Evolutionary conservation across 2,329 filamentous ascomycete genomes (phyloP).

Genomic region (Cytospora chrysosperma): DNA sequence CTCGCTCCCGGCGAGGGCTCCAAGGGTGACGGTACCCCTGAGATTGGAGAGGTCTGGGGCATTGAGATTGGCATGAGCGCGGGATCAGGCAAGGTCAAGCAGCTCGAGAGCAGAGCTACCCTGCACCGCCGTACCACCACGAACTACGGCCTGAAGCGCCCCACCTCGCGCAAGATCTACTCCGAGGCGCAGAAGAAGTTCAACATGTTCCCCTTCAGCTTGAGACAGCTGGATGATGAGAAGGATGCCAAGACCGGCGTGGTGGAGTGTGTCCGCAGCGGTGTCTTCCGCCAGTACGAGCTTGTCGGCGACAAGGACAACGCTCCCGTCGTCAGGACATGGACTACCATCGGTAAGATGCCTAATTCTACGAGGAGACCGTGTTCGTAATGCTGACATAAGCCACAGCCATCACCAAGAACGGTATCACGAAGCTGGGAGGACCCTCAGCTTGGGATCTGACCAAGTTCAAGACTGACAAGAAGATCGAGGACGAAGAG

Average conservation of each 20-base stretch:
- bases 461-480: conserved; percentile 85
- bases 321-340: conserved; percentile 77
- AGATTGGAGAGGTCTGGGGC: conserved; percentile 93
- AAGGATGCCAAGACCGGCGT: conserved; percentile 93
- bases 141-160: conserved; percentile 91
- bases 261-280: conserved; percentile 90
- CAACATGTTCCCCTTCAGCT: conserved; percentile 94
- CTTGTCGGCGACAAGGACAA: conserved; percentile 91
- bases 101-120: conserved; percentile 80
- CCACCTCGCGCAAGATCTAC: conserved; percentile 86
- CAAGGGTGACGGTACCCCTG: conserved; percentile 86
- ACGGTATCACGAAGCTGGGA: conserved; percentile 84
- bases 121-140: conserved; percentile 90
- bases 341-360: conserved; percentile 85
- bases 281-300: conserved; percentile 94
- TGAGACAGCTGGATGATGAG: conserved; percentile 96
- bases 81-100: conserved; percentile 93
- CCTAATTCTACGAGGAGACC: conserved; percentile 22
- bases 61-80: conserved; percentile 93
- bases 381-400: conserved; percentile 28
- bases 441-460: conserved; percentile 74
- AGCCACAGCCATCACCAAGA: conserved; percentile 85
- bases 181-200: conserved; percentile 98
- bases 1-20: conserved; percentile 80
- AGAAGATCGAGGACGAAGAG: conserved; percentile 97